These are phyloP conservation scores for Westerdykella ornata DNA, from an alignment of 2,329 filamentous ascomycete genomes.

Conservation along the genomic window DNA sequence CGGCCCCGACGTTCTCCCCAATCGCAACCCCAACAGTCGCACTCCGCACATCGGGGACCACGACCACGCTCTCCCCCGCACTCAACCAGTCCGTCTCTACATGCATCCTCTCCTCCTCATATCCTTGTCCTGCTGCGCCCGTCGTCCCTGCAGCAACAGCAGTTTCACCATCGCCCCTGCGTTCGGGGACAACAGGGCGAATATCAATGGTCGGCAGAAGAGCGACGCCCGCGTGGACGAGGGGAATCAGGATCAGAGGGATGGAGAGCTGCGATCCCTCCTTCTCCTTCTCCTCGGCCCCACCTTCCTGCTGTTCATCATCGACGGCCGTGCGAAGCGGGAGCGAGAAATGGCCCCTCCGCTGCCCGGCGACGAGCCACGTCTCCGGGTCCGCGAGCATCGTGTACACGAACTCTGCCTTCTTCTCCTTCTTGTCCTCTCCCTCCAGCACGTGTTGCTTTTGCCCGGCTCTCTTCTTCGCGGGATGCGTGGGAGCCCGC, in stretches of 20 bases:
- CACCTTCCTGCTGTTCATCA: too few relatives aligned
- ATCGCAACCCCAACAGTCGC: constrained; percentile 47
- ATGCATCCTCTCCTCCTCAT: constrained; percentile 34
- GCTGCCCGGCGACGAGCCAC: constrained; percentile 79
- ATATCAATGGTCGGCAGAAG: too few relatives aligned
- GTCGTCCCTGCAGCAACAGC: neutral
- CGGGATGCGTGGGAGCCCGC: constrained; percentile 16
- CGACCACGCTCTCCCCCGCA: constrained; percentile 67
- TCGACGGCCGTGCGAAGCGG: too few relatives aligned
- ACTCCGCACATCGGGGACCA: constrained; percentile 62
- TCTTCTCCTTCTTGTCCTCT: constrained; percentile 28
- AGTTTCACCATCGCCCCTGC: neutral
- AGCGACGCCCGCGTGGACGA: too few relatives aligned
- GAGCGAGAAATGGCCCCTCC: constrained; percentile 68
- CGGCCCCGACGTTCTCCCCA: too few relatives aligned
- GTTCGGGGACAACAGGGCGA: neutral
- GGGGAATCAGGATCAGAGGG: too few relatives aligned
- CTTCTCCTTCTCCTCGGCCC: constrained; percentile 53
- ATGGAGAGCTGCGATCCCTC: constrained; percentile 56
- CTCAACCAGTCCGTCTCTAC: constrained; percentile 79
- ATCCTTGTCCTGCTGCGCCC: constrained; percentile 22
- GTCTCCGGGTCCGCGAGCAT: constrained; percentile 64
- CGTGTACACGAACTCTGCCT: constrained; percentile 76
- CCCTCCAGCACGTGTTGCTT: constrained; percentile 38
- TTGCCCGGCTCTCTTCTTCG: constrained; percentile 23